Base-by-base conservation (phyloP, 2,329 filamentous ascomycete genomes). In the Drechslera avenae region DNA sequence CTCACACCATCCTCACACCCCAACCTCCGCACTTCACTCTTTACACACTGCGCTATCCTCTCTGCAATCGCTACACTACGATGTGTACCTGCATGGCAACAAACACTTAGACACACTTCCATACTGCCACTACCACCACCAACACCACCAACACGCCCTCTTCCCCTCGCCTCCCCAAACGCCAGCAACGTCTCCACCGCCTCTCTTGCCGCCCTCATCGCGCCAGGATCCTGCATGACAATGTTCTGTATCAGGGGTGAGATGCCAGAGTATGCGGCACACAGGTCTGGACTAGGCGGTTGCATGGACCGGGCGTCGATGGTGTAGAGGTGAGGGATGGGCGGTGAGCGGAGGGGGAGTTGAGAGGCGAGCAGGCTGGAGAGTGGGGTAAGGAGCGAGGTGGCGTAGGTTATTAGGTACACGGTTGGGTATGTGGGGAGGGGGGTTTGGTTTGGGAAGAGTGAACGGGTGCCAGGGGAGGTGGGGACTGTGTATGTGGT, bases 41-140 rank as follows among this genome's bases (percentile, higher is more conserved):
- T 56, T 3, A 67, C 52, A 9, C 56, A 57, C 46, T 52, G 40
- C 43, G 57, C 64, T 52, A 70, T 64, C 46, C 52, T 17, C 57
- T 71, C 67, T 21, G 61, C 67, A 46, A 69, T 48, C 10, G 65
- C 53, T 14, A 71, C 68, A 54, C 68, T 71, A 10, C 68, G 61
- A 56, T 71, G 68, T 23, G 68, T 71, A 8, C 68, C 68, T 3
- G 57, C 50, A 21, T 45, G 37, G 46, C 68, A 71, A 34, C 63
- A 65, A 5, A 67, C 60, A 35, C 59, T 63, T 12, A 69, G 19
- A 17, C 50, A 49, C 1, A 52, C 45, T 8, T 52, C 50, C 30
- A 34, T 30, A 2, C 10, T 14, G 45, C 54, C 2, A 57, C 56
- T n/a, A n/a, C n/a, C n/a, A n/a, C n/a, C n/a, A n/a, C n/a, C n/a